Evolutionary conservation across 2,329 filamentous ascomycete genomes (phyloP).

Genomic region (Trichophaea hybrida): DNA sequence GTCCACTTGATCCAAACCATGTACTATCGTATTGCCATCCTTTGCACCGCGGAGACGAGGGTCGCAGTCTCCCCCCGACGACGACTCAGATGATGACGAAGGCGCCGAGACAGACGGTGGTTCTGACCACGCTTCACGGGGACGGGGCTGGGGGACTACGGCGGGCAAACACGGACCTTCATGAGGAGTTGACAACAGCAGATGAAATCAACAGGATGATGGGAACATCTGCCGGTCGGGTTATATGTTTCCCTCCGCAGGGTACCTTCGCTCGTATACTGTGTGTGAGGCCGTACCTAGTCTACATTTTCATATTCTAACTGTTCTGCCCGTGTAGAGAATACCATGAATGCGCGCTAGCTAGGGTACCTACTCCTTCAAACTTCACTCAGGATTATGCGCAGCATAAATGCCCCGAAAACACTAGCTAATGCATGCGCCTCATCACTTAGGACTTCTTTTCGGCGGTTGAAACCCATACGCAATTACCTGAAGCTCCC

Average conservation of each 20-base stretch:
- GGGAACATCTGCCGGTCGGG: neutral
- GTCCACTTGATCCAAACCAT: neutral
- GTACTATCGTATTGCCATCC: neutral
- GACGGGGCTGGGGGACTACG: neutral
- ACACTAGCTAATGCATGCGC: neutral
- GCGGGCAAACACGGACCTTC: neutral
- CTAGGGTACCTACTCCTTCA: neutral
- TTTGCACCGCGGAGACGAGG: neutral
- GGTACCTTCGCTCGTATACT: neutral
- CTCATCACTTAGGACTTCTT: neutral
- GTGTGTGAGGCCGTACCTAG: neutral
- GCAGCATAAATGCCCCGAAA: neutral
- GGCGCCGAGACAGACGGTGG: neutral
- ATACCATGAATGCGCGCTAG: neutral
- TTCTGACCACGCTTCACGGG: neutral
- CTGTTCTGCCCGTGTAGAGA: neutral
- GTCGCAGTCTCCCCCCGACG: neutral
- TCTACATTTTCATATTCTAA: neutral
- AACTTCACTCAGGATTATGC: neutral
- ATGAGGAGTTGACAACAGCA: neutral
- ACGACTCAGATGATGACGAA: neutral
- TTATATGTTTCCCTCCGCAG: neutral
- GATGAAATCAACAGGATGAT: neutral
- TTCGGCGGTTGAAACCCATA: neutral
- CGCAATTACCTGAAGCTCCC: neutral